Percentiles rank a stretch among this genome's conserved stretches.
Conservation (phyloP, 345 rosid species). For the Orychophragmus violaceus region DNA sequence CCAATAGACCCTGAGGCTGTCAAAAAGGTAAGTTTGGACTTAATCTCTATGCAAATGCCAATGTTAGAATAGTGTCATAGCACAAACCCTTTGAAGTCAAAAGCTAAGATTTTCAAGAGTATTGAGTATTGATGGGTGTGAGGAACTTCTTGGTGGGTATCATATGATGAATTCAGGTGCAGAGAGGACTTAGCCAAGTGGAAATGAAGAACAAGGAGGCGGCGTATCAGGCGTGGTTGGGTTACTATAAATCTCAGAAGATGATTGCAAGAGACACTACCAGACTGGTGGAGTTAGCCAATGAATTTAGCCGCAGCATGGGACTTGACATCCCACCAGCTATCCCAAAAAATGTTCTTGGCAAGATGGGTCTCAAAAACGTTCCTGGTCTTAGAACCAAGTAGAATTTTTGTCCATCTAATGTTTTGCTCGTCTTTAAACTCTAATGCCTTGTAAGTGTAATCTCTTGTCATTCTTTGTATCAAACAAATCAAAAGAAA, state of each 20-base stretch:
- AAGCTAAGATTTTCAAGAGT: too few species aligned
- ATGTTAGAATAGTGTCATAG: background rate
- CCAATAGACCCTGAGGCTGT: conserved; percentile 64
- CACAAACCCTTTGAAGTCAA: background rate
- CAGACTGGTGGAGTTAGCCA: conserved; percentile 84
- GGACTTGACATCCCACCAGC: conserved; percentile 85
- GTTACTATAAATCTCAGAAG: conserved; percentile 87
- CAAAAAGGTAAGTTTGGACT: conserved; percentile 53
- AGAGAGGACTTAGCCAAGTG: conserved; percentile 59
- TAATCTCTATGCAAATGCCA: background rate
- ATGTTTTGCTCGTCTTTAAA: background rate
- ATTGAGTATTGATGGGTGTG: too few species aligned
- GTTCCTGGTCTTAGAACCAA: conserved; percentile 80
- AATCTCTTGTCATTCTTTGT: conserved; percentile 11
- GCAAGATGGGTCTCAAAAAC: conserved; percentile 92
- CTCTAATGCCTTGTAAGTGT: conserved; percentile 8
- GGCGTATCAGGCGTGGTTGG: conserved; percentile 96
- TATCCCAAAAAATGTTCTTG: conserved; percentile 59
- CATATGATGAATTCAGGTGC: conserved; percentile 47
- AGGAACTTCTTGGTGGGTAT: conserved; percentile 18
- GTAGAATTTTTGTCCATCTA: conserved; percentile 23
- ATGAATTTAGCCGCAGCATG: conserved; percentile 92
- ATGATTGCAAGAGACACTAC: conserved; percentile 61
- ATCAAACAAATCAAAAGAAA: too few species aligned
- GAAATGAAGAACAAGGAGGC: conserved; percentile 87